A percentile compares a stretch with the other conserved stretches of the same genome.
Evolutionary conservation across 2,329 filamentous ascomycete genomes (phyloP).

Genomic region (Boeremia exigua): DNA sequence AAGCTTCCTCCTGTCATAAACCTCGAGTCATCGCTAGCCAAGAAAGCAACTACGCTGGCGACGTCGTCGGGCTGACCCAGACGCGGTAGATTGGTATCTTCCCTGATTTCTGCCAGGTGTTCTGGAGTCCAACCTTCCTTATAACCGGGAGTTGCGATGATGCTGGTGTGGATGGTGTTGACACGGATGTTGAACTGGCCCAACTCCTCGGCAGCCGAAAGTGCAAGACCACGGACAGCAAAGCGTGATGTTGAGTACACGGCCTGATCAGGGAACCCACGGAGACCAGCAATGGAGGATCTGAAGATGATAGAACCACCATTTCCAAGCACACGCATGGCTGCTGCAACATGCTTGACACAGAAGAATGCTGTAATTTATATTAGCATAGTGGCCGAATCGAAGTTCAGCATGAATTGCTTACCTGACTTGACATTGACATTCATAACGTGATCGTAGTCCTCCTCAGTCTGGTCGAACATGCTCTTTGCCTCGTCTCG

Average conservation of each 20-base stretch:
- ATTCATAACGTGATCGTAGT: conserved; percentile 46
- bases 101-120: conserved; percentile 42
- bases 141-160: conserved; percentile 47
- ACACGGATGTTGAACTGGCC: conserved; percentile 49
- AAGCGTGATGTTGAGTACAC: conserved; percentile 49
- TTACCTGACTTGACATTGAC: conserved; percentile 49
- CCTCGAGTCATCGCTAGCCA: conserved; percentile 49
- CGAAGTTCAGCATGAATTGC: not conserved
- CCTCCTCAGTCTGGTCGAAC: conserved; percentile 46
- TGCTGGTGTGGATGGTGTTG: conserved; percentile 51
- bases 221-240: conserved; percentile 47
- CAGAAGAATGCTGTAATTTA: conserved; percentile 43
- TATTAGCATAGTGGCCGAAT: conserved; percentile 2
- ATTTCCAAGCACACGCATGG: conserved; percentile 40
- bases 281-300: conserved; percentile 49
- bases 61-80: conserved; percentile 49
- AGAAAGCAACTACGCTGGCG: conserved; percentile 47
- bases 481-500: conserved; percentile 38
- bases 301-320: conserved; percentile 50
- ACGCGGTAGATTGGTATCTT: conserved; percentile 44
- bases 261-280: conserved; percentile 45
- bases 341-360: conserved; percentile 44
- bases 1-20: conserved; percentile 48
- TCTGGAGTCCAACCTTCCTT: conserved; percentile 44
- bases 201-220: conserved; percentile 48